Conservation (phyloP, 2,329 filamentous ascomycete genomes). For the Esteya vermicola region DNA sequence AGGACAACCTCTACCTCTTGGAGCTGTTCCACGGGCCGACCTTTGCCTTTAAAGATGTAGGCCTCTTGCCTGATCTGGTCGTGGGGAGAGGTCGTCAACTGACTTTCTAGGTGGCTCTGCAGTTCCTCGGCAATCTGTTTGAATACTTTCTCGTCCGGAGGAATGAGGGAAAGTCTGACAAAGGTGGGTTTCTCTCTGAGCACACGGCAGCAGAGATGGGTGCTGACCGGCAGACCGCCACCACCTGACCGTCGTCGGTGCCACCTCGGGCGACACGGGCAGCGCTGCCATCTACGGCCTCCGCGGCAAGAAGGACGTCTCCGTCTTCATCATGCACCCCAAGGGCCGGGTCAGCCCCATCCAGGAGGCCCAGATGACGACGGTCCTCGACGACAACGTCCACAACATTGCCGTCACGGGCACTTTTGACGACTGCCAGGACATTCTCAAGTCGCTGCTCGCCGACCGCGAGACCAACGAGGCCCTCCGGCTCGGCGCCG, state of each 20-base stretch:
- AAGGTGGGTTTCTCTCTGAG: conserved; percentile 18
- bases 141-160: conserved; percentile 70
- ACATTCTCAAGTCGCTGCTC: conserved; percentile 89
- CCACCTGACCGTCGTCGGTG: conserved; percentile 74
- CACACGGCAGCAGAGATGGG: not conserved
- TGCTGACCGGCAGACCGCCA: conserved; percentile 39
- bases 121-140: conserved; percentile 92
- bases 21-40: conserved; percentile 96
- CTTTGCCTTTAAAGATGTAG: conserved; percentile 86
- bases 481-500: conserved; percentile 71
- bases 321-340: conserved; percentile 87
- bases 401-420: conserved; percentile 83
- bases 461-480: conserved; percentile 72
- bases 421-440: conserved; percentile 95
- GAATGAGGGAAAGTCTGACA: conserved; percentile 54
- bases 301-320: conserved; percentile 90
- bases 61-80: not conserved
- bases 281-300: conserved; percentile 94
- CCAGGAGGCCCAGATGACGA: conserved; percentile 96
- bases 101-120: conserved; percentile 42
- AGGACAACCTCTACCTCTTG: conserved; percentile 67
- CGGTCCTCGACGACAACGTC: conserved; percentile 77
- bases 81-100: too few species aligned
- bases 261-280: conserved; percentile 79
- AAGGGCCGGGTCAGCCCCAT: conserved; percentile 83